These are phyloP conservation scores for Salix viminalis DNA, from an alignment of 345 rosid species.

Conservation along the genomic window DNA sequence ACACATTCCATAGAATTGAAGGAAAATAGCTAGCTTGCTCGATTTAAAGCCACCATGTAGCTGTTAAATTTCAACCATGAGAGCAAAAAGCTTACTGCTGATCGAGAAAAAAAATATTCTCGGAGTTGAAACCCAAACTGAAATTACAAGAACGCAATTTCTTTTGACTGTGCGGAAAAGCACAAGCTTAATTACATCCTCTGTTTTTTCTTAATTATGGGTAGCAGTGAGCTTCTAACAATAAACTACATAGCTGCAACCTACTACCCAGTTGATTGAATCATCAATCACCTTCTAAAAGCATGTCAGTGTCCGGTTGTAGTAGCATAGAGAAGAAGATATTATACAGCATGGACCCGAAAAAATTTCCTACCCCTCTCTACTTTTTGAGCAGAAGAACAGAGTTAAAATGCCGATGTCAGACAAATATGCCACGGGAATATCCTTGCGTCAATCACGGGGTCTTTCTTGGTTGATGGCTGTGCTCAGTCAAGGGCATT, in stretches of 20 bases:
- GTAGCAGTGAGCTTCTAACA: slow-evolving; percentile 33
- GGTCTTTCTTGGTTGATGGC: not conserved
- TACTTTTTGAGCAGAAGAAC: slow-evolving; percentile 39
- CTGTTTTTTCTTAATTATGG: not conserved
- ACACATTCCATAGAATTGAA: not conserved
- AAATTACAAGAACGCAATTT: not conserved
- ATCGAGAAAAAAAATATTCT: too few relatives aligned
- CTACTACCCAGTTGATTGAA: slow-evolving; percentile 12
- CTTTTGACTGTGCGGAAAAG: slow-evolving; percentile 5
- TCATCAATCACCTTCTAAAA: not conserved
- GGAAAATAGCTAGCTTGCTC: not conserved
- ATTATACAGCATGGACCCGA: slow-evolving; percentile 5
- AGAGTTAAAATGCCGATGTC: slow-evolving; percentile 20
- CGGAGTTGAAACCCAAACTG: too few relatives aligned
- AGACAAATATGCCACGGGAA: slow-evolving; percentile 15
- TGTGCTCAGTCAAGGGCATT: not conserved
- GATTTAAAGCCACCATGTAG: not conserved
- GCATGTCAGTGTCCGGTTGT: not conserved
- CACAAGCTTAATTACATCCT: slow-evolving; percentile 22
- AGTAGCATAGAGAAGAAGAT: slow-evolving; percentile 5
- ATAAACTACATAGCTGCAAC: slow-evolving; percentile 35
- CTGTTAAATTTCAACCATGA: too few relatives aligned
- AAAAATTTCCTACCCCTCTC: slow-evolving; percentile 24
- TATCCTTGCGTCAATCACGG: not conserved
- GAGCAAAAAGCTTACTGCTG: not conserved